Evolutionary conservation across 495 filamentous ascomycete genomes (phyloP), one percentile per base, ranked within the genome.

Genomic region (Penicillium cataractarum): DNA sequence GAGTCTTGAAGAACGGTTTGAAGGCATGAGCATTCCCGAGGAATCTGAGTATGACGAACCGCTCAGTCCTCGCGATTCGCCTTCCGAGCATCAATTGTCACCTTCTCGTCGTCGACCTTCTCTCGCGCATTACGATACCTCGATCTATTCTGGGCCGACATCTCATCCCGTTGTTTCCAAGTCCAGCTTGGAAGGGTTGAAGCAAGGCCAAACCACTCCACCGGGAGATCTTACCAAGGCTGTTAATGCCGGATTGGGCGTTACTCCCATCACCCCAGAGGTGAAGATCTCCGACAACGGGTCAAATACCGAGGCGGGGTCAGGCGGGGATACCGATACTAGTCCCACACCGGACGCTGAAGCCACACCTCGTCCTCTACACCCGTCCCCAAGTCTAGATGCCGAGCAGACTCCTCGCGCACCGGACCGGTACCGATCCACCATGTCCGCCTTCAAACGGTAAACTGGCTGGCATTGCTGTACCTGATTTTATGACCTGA

Each of bases 401-500:
- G 87, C 69, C 80, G 91, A 58, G 84, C 86, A 58, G 86, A 93
- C 79, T 86, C 91, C 56, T 83, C 86, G 73, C 85, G 88, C 21
- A 89, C 82, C 74, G 89, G 91, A 61, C 86, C 91, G 62, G 89
- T 87, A 84, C 91, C 93, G 65, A 90, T 58, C 60, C 12, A 62
- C 64, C 50, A 42, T 65, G 26, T 55, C 66, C 17, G 13, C n/a
- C 15, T 63, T 58, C 42, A 58, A 63, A 49, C 50, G 65, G 24
- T 60, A 42, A n/a, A n/a, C n/a, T n/a, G 49, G 29, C 7, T 33
- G 29, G 33, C 29, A 21, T 54, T 57, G 4, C 35, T 46, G 56
- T 50, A 54, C 10, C 57, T 6, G 26, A 49, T 50, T n/a, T 61
- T 50, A 50, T 24, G 24, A 50, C 46, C 57, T 57, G 37, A 32